phyloP scores from a whole-genome alignment of 163 green algal species.

The Prototheca cutis region DNA sequence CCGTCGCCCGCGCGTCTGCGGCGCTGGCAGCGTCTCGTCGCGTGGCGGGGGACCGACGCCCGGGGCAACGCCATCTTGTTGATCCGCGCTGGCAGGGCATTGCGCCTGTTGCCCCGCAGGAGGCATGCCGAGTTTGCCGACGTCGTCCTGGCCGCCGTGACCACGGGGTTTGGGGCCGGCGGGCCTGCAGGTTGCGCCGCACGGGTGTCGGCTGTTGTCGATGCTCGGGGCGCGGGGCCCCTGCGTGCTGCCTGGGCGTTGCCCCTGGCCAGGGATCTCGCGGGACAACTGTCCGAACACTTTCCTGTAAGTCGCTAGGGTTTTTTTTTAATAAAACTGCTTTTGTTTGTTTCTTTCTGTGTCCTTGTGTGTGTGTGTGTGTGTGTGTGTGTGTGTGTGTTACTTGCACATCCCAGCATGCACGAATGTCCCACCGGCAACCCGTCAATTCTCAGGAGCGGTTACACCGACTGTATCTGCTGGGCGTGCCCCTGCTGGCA shows the following conservation, averaged over 20 bases:
- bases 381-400: no score
- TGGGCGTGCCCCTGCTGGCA: slow-evolving; percentile 29
- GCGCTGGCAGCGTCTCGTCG: slow-evolving; percentile 32
- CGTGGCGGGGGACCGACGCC: slow-evolving; percentile 27
- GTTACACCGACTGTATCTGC: slow-evolving; percentile 31
- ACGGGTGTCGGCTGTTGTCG: slow-evolving; percentile 27
- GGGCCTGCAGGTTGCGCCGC: not conserved
- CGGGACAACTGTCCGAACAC: slow-evolving; percentile 16
- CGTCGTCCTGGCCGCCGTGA: slow-evolving; percentile 4
- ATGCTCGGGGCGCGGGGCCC: slow-evolving; percentile 18
- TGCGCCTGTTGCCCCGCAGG: slow-evolving; percentile 18
- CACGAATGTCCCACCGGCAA: no score
- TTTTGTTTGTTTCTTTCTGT: no score
- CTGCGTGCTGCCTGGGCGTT: slow-evolving; percentile 25
- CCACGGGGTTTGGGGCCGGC: not conserved
- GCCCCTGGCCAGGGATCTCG: slow-evolving; percentile 23
- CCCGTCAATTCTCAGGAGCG: slow-evolving; percentile 17
- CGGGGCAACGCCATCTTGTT: slow-evolving; percentile 35
- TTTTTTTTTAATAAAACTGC: no score
- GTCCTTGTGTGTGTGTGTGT: no score
- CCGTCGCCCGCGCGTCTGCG: slow-evolving; percentile 5
- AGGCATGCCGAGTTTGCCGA: slow-evolving; percentile 14
- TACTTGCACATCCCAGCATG: no score
- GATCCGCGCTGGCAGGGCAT: slow-evolving; percentile 21
- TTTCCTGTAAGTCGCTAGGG: slow-evolving; percentile 4